phyloP scores from a whole-genome alignment of 345 rosid species.

The Geranium rotundifolium region DNA sequence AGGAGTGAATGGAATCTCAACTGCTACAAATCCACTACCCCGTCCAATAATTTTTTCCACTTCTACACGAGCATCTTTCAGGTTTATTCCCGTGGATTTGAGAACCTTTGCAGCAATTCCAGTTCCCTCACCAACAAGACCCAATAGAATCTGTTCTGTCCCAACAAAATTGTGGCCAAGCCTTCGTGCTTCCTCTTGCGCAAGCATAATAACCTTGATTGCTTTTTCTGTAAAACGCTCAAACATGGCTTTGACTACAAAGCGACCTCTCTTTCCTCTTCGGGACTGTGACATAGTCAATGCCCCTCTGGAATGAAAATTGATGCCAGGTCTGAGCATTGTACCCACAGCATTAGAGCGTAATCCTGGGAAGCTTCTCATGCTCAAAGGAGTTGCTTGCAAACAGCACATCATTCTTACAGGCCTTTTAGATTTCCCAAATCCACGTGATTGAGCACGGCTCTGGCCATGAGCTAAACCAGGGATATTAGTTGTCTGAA shows the following conservation, averaged over 20 bases:
- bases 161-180: constrained; percentile 99
- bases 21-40: constrained; percentile 96
- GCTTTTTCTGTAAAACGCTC: constrained; percentile 96
- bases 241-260: constrained; percentile 72
- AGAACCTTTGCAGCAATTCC: constrained; percentile 98
- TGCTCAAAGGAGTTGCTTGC: constrained; percentile 28
- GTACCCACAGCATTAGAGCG: constrained; percentile 43
- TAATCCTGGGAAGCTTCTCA: constrained; percentile 50
- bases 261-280: constrained; percentile 37
- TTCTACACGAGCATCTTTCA: constrained; percentile 86
- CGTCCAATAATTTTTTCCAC: constrained; percentile 96
- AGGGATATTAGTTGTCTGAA: constrained; percentile 36
- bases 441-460: constrained; percentile 30
- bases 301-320: constrained; percentile 37
- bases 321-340: constrained; percentile 22
- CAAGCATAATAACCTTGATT: constrained; percentile 93
- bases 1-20: constrained; percentile 96
- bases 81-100: constrained; percentile 93
- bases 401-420: constrained; percentile 40
- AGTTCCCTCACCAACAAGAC: constrained; percentile 94
- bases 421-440: constrained; percentile 32
- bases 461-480: constrained; percentile 27
- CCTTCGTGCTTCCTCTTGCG: constrained; percentile 97
- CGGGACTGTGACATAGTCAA: constrained; percentile 21
- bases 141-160: constrained; percentile 88